A percentile compares a stretch with the other conserved stretches of the same genome.
phyloP scores from a whole-genome alignment of 768 basidiomycete genomes.

The Leccinum obscurum region DNA sequence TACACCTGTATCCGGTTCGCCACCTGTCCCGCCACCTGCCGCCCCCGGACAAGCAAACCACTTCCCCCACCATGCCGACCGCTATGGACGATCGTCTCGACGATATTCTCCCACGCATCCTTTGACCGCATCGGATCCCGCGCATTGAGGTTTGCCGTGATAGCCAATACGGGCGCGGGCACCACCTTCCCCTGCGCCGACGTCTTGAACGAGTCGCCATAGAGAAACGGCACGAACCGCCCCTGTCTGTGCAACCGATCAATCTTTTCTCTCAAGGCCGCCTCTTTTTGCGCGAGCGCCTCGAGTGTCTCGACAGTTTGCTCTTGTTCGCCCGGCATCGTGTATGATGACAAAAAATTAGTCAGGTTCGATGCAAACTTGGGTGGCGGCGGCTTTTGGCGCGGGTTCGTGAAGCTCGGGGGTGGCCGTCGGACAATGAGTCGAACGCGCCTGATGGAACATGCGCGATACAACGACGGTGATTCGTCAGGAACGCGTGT shows the following conservation, averaged over 20 bases:
- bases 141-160: slow-evolving; percentile 17
- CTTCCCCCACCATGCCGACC: slow-evolving; percentile 15
- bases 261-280: slow-evolving; percentile 43
- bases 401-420: slow-evolving; percentile 61
- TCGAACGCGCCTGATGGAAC: slow-evolving; percentile 57
- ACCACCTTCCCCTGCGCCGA: slow-evolving; percentile 4
- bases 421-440: slow-evolving; percentile 67
- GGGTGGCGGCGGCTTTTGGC: slow-evolving; percentile 59
- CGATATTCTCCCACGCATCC: slow-evolving; percentile 62
- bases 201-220: slow-evolving; percentile 25
- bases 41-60: slow-evolving; percentile 31
- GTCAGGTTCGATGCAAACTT: slow-evolving; percentile 54
- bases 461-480: slow-evolving; percentile 13
- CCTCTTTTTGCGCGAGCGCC: slow-evolving; percentile 42
- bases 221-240: slow-evolving; percentile 43
- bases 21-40: slow-evolving; percentile 51
- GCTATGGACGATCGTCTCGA: slow-evolving; percentile 44
- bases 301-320: slow-evolving; percentile 41
- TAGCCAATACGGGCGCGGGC: slow-evolving; percentile 5
- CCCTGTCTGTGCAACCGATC: slow-evolving; percentile 48
- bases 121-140: slow-evolving; percentile 28
- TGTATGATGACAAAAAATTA: slow-evolving; percentile 63
- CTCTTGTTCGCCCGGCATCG: slow-evolving; percentile 50
- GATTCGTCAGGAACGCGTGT: neutral
- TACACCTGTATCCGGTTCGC: slow-evolving; percentile 68